A percentile compares a stretch with the other conserved stretches of the same genome.
Evolutionary conservation across 805 yeast genomes (phyloP).

Genomic region (Suhomyces sp.): DNA sequence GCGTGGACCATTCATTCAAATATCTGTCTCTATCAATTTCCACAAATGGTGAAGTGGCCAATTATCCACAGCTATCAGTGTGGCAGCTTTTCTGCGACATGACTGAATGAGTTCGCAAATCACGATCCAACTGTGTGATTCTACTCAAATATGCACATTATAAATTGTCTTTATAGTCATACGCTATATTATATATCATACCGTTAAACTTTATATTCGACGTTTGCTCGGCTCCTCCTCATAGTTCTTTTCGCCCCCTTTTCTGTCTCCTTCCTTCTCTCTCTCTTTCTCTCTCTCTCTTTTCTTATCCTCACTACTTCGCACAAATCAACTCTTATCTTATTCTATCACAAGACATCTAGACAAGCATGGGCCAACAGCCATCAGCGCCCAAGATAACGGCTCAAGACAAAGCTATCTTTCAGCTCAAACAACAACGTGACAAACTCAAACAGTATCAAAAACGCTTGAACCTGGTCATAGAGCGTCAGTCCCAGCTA

Average conservation of each 20-base stretch:
- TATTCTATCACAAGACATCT: not conserved
- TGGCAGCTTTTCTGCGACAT: not conserved
- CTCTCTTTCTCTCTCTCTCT: not conserved
- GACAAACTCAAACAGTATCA: slow-evolving; percentile 80
- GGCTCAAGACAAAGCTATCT: slow-evolving; percentile 78
- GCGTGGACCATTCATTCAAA: too few species aligned
- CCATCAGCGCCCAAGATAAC: slow-evolving; percentile 63
- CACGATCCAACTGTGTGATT: not conserved
- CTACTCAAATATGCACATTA: too few species aligned
- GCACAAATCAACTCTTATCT: not conserved
- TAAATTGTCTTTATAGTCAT: too few species aligned
- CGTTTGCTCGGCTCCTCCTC: too few species aligned
- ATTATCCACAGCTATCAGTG: too few species aligned
- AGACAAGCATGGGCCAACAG: slow-evolving; percentile 37
- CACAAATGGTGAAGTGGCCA: too few species aligned
- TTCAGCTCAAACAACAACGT: slow-evolving; percentile 83
- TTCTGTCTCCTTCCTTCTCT: not conserved
- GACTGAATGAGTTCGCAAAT: not conserved
- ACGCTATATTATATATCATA: too few species aligned
- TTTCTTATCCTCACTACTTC: not conserved
- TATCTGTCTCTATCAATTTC: too few species aligned
- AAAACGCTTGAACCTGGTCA: slow-evolving; percentile 52
- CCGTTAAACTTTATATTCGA: too few species aligned
- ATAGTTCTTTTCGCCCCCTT: not conserved
- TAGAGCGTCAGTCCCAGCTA: slow-evolving; percentile 57